These are phyloP conservation scores for Castanea sativa DNA, from an alignment of 306 rosid species.

Conservation along the genomic window DNA sequence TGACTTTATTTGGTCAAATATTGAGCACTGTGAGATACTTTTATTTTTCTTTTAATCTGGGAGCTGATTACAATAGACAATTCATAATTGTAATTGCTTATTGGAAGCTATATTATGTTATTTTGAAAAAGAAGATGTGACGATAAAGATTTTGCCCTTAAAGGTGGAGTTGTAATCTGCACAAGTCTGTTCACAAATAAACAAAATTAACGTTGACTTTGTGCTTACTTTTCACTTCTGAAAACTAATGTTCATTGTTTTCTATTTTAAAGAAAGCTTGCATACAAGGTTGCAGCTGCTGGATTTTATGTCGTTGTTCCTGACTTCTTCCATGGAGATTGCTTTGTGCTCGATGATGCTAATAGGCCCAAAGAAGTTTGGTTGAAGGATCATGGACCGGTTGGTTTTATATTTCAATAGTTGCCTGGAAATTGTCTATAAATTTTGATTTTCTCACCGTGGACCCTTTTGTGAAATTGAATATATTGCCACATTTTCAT, in stretches of 20 bases:
- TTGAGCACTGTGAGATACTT: not conserved
- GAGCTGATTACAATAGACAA: no score
- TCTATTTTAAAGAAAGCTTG: slow-evolving; percentile 60
- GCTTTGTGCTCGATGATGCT: slow-evolving; percentile 35
- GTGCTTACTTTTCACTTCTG: not conserved
- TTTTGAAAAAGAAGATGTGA: not conserved
- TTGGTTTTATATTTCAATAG: slow-evolving; percentile 34
- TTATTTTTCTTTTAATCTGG: no score
- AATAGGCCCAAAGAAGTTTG: slow-evolving; percentile 39
- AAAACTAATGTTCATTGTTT: slow-evolving; percentile 17
- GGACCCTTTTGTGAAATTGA: not conserved
- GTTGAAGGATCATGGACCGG: slow-evolving; percentile 60
- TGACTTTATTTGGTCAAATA: not conserved
- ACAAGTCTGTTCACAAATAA: no score
- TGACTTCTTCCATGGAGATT: slow-evolving; percentile 60
- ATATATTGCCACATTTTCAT: not conserved
- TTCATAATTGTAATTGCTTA: not conserved
- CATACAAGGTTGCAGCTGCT: slow-evolving; percentile 71
- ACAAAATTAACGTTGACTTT: not conserved
- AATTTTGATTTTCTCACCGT: not conserved
- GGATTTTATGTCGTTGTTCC: slow-evolving; percentile 80
- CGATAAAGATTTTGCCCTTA: no score
- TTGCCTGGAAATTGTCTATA: not conserved
- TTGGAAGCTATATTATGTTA: not conserved
- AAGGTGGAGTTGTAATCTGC: no score